These are phyloP conservation scores for Tuber aestivum DNA, from an alignment of 495 filamentous ascomycete species.

Conservation along the genomic window DNA sequence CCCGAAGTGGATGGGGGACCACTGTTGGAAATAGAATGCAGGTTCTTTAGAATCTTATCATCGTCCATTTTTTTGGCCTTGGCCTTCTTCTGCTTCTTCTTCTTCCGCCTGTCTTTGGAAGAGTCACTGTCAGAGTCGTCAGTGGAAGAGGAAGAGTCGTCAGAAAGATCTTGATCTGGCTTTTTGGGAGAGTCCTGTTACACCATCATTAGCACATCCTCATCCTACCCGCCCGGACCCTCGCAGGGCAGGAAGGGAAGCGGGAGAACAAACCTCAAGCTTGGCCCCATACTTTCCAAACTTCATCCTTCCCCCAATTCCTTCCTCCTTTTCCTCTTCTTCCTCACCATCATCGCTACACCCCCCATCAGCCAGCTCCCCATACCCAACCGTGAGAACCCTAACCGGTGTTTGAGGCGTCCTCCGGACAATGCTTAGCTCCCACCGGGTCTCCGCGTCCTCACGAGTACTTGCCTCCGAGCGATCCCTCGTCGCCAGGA, in stretches of 20 bases:
- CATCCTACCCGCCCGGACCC: background rate
- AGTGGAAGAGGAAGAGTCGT: slow-evolving; percentile 5
- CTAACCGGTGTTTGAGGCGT: slow-evolving; percentile 20
- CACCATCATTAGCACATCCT: background rate
- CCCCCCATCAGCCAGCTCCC: slow-evolving; percentile 41
- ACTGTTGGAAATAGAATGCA: slow-evolving; percentile 32
- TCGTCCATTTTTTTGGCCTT: background rate
- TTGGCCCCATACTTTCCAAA: slow-evolving; percentile 37
- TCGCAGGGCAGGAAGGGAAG: background rate
- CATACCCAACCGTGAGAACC: slow-evolving; percentile 48
- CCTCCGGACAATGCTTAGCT: slow-evolving; percentile 54
- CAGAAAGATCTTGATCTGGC: background rate
- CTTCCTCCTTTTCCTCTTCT: slow-evolving; percentile 7
- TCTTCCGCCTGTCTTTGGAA: background rate
- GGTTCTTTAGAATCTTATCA: background rate
- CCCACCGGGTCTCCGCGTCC: slow-evolving; percentile 83
- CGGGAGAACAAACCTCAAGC: slow-evolving; percentile 20
- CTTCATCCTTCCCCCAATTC: slow-evolving; percentile 31
- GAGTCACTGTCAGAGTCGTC: slow-evolving; percentile 1
- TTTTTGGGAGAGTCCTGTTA: slow-evolving; percentile 5
- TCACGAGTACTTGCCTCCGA: background rate
- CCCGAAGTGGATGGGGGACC: slow-evolving; percentile 9
- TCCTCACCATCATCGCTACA: slow-evolving; percentile 38
- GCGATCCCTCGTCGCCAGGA: slow-evolving; percentile 54
- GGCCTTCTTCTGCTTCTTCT: slow-evolving; percentile 8